phyloP scores from a whole-genome alignment of 78 protist species.

The Anaeramoeba ignava region DNA sequence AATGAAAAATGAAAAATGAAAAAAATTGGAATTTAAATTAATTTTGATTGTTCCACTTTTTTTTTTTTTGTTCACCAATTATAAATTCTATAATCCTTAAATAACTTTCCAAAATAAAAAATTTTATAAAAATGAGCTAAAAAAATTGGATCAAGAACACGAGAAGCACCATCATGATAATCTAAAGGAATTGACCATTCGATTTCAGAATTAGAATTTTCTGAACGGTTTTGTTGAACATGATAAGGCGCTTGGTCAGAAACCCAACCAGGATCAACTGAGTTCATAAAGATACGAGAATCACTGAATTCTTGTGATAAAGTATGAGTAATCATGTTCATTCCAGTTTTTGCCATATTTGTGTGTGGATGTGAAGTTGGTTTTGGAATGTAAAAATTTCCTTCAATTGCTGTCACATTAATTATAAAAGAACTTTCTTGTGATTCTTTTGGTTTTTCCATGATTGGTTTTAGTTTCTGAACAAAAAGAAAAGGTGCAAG shows the following conservation, averaged over 20 bases:
- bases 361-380: neutral
- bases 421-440: neutral
- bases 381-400: neutral
- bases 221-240: neutral
- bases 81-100: no score
- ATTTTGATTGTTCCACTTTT: no score
- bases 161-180: neutral
- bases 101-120: no score
- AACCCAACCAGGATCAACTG: neutral
- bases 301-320: neutral
- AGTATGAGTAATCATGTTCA: neutral
- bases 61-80: no score
- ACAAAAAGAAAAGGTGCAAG: neutral
- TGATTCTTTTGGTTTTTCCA: neutral
- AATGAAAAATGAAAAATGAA: no score
- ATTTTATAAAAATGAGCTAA: no score
- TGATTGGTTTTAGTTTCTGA: neutral
- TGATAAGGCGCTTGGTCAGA: no score
- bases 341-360: neutral
- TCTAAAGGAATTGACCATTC: neutral
- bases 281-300: neutral
- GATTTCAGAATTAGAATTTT: no score
- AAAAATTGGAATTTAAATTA: no score
- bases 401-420: neutral
- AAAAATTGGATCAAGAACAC: neutral